Evolutionary conservation across 164 flowering plant species (phyloP), one percentile per base, ranked within the genome.

Genomic region (Nymphaea thermarum): DNA sequence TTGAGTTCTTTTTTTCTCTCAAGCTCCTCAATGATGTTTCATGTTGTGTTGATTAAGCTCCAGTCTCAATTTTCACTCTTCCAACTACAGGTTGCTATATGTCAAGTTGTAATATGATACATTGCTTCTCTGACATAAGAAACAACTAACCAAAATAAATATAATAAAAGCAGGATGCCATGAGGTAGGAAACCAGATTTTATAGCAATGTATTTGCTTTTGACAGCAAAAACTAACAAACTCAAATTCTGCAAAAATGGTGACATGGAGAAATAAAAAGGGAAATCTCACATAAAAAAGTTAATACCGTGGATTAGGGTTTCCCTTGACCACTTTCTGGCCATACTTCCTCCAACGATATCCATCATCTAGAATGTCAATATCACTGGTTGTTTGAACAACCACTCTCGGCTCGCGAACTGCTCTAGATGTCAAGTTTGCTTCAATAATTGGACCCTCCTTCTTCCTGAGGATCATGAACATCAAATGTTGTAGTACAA

Each of bases 261-360:
- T 7, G 2, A 47, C 5, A 47, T 4, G 55, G 12, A 6, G 5
- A 47, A 47, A 47, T 5, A 47, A 7, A 47, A 47, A 4, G 55
- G 55, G 12, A 12, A 47, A 47, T 6, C 55, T 47, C 55, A 4
- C 7, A 47, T 47, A 47, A 12, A 47, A 47, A 2, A 3, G 55
- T 12, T 47, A 17, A 69, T 70, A 86, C 97, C 97, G 86, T 65
- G 98, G 93, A 74, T 91, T 91, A 3, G 93, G 98, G 69, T 91
- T 90, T 59, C 96, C 98, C 72, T 89, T 89, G 3, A 92, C 98
- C 0, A 92, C 94, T 83, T 92, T 92, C 80, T 92, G 96, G 4
- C 98, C 98, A 76, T 92, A 92, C 73, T 92, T 92, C 63, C 96
- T 83, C 96, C 96, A 90, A 64, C 94, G 83, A 68, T 85, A 90